phyloP scores from a whole-genome alignment of 2,329 filamentous ascomycete species.

The Fusarium odoratissimum region DNA sequence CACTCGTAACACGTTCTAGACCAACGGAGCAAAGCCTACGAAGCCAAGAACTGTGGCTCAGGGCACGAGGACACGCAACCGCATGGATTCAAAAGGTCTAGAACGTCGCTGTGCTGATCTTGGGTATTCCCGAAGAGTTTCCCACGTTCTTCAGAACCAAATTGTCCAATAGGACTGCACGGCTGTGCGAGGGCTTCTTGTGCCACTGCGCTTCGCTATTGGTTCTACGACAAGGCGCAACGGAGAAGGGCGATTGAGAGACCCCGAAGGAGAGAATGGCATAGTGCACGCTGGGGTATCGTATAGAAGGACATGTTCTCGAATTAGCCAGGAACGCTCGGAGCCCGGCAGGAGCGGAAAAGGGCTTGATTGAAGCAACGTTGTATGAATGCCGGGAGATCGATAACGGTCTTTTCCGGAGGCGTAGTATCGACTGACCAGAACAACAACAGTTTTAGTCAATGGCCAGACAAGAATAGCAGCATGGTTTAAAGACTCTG shows the following conservation, averaged over 20 bases:
- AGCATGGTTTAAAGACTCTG: background rate
- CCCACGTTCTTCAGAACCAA: conserved; percentile 2
- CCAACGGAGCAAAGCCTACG: conserved; percentile 2
- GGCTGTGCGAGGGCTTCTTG: conserved; percentile 3
- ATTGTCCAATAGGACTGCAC: background rate
- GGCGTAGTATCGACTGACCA: conserved; percentile 1
- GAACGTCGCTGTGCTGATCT: conserved; percentile 10
- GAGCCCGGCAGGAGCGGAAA: conserved; percentile 1
- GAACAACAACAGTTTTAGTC: background rate
- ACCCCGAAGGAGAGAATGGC: background rate
- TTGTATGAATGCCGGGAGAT: conserved; percentile 23
- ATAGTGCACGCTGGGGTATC: conserved; percentile 1
- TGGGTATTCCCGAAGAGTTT: conserved; percentile 44
- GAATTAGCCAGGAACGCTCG: conserved; percentile 23
- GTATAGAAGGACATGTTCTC: background rate
- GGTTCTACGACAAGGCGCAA: background rate
- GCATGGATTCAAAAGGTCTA: conserved; percentile 2
- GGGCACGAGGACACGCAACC: conserved; percentile 37
- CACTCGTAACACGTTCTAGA: conserved; percentile 26
- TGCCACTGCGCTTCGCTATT: conserved; percentile 4
- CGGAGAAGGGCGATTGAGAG: conserved; percentile 11
- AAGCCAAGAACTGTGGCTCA: conserved; percentile 36
- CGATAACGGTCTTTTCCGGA: conserved; percentile 31
- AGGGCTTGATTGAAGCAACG: conserved; percentile 8
- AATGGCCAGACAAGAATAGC: background rate